Evolutionary conservation across 495 filamentous ascomycete genomes (phyloP).

Genomic region (Hypomontagnella monticulosa): DNA sequence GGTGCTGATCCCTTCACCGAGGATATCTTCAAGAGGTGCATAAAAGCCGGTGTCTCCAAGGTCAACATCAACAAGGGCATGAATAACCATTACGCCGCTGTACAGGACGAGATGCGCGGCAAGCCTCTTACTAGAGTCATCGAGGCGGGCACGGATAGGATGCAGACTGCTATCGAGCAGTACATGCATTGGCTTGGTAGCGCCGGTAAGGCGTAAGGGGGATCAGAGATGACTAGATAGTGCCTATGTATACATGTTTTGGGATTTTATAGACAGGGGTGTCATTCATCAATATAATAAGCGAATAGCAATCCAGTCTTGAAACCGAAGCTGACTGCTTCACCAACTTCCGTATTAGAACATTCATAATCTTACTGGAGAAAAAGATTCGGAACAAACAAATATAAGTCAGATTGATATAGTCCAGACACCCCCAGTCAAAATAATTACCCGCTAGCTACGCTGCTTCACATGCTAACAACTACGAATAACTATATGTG

Average conservation of each 20-base stretch:
- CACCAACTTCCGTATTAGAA: not conserved
- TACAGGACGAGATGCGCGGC: slow-evolving; percentile 72
- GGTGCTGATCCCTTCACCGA: slow-evolving; percentile 79
- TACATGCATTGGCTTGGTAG: slow-evolving; percentile 78
- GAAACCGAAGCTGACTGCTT: not conserved
- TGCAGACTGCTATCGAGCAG: slow-evolving; percentile 79
- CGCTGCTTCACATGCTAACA: too few species aligned
- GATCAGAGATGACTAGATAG: not conserved
- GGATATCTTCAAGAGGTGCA: slow-evolving; percentile 73
- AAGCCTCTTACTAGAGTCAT: slow-evolving; percentile 76
- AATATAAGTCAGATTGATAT: not conserved
- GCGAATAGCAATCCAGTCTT: not conserved
- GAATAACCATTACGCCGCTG: slow-evolving; percentile 73
- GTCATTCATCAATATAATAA: slow-evolving; percentile 1
- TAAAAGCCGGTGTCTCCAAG: slow-evolving; percentile 76
- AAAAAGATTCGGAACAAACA: too few species aligned
- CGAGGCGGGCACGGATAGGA: slow-evolving; percentile 74
- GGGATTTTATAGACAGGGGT: not conserved
- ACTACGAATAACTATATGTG: slow-evolving; percentile 8
- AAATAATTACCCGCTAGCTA: not conserved
- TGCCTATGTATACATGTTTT: not conserved
- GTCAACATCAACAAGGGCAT: slow-evolving; percentile 87
- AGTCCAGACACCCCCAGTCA: not conserved
- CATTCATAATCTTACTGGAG: too few species aligned
- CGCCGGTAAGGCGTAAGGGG: slow-evolving; percentile 65